Percentiles rank a stretch among this genome's conserved stretches.
Conservation (phyloP, 1,284 basidiomycete genomes). For the Cryptococcus sp. region DNA sequence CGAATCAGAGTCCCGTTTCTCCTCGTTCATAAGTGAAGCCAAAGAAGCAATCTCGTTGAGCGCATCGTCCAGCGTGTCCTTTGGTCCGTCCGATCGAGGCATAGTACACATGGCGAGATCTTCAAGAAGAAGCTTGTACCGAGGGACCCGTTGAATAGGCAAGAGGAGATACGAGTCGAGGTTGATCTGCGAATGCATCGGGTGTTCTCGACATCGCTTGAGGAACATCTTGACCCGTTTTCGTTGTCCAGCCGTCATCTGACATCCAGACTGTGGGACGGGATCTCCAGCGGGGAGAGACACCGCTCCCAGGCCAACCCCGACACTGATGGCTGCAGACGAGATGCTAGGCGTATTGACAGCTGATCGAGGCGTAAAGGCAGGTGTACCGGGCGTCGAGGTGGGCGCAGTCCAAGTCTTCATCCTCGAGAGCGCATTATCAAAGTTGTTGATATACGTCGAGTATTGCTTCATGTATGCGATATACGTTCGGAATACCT, state of each 20-base stretch:
- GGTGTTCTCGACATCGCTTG: constrained; percentile 71
- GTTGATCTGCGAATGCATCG: constrained; percentile 91
- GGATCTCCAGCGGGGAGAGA: constrained; percentile 43
- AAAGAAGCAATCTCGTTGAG: constrained; percentile 76
- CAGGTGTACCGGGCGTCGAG: constrained; percentile 39
- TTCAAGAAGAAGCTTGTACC: constrained; percentile 86
- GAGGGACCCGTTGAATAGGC: constrained; percentile 92
- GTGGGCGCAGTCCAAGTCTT: constrained; percentile 71
- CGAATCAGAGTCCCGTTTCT: constrained; percentile 88
- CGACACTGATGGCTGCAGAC: constrained; percentile 51
- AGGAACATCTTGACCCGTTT: constrained; percentile 81
- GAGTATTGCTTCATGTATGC: constrained; percentile 98
- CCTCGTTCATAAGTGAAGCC: constrained; percentile 93
- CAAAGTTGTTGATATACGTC: constrained; percentile 94
- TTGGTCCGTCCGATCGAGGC: constrained; percentile 60
- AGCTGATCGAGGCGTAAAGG: constrained; percentile 32
- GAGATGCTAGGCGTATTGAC: constrained; percentile 58
- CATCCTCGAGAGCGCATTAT: constrained; percentile 79
- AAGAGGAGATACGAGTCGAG: constrained; percentile 90
- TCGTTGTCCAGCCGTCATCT: constrained; percentile 64
- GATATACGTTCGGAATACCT: constrained; percentile 84
- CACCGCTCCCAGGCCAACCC: constrained; percentile 55
- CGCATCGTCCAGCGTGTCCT: constrained; percentile 77
- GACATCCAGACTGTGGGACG: constrained; percentile 26
- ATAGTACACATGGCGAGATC: constrained; percentile 76